Base-by-base conservation (phyloP, 139 green algal genomes). In the Yamagishiella unicocca region DNA sequence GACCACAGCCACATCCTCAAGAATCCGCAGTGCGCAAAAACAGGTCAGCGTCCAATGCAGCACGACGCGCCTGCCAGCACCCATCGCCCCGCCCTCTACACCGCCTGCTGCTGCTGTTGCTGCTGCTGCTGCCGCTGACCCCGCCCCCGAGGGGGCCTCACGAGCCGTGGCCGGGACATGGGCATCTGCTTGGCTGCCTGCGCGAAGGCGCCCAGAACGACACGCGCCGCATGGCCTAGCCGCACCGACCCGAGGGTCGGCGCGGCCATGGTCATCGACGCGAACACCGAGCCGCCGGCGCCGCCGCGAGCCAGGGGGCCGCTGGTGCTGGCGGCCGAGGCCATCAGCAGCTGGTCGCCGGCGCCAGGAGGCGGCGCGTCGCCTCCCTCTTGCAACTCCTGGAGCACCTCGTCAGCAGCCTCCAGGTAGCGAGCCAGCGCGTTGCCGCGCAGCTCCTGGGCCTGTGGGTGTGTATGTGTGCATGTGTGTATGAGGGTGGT, bases 361-460 rank as follows among this genome's bases (percentile, higher is more conserved):
- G 46, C 83, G n/a, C 45, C 82, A 19, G 38, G n/a, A n/a, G n/a
- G 81, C 33, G 67, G 64, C 27, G 33, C 66, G 42, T 45, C 84
- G 75, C 86, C 87, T 43, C 40, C 82, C 25, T 62, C 87, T 21
- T 81, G 64, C 42, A 87, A 53, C 9, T 62, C 75, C 19, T 25
- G 33, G 43, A 91, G 55, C 70, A 88, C 83, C 50, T 83, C 61
- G 45, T 90, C 83, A 1, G 86, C 87, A 2, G 40, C 83, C 53
- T 85, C 89, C 22, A 84, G 85, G 84, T 93, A 95, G 66, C 93
- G 87, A 19, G 68, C 78, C 88, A 95, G 55, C 76, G 70, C 84
- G 54, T 89, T 89, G 50, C 83, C 84, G 58, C 92, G 93, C 54
- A 96, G 87, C 91, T 94, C 90, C 31, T 89, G 58, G 35, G 73